These are phyloP conservation scores for Croton setiger DNA, from an alignment of 441 rosid genomes.

Conservation along the genomic window DNA sequence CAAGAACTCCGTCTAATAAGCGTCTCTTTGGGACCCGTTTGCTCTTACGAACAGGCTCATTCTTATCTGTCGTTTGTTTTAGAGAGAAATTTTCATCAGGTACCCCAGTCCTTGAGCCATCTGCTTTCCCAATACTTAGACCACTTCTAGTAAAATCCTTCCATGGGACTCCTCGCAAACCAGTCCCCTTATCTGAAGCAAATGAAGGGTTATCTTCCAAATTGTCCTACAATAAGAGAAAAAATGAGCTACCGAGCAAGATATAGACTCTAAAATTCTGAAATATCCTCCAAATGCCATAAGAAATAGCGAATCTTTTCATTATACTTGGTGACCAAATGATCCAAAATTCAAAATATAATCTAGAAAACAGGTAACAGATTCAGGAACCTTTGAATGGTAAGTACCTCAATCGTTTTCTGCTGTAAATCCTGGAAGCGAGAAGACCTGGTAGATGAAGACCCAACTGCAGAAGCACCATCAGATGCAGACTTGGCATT, in stretches of 20 bases:
- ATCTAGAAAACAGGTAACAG: neutral
- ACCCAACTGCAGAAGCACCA: conserved; percentile 52
- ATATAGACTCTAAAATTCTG: neutral
- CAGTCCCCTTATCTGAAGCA: conserved; percentile 48
- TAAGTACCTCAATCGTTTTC: conserved; percentile 25
- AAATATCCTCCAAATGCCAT: neutral
- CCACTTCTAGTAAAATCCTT: conserved; percentile 58
- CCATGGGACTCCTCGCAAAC: conserved; percentile 64
- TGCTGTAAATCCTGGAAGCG: conserved; percentile 32
- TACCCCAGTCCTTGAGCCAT: conserved; percentile 23
- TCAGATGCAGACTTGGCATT: conserved; percentile 48
- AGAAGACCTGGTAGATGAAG: conserved; percentile 34
- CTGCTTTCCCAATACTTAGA: conserved; percentile 41
- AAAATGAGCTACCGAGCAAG: conserved; percentile 1
- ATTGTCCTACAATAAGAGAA: conserved; percentile 45
- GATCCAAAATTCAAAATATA: neutral
- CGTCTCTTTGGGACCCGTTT: conserved; percentile 72
- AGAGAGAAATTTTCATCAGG: conserved; percentile 31
- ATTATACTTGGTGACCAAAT: too few species aligned
- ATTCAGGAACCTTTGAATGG: conserved; percentile 1
- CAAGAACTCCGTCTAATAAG: conserved; percentile 55
- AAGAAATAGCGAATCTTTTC: neutral
- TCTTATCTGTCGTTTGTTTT: conserved; percentile 49
- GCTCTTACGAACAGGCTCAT: conserved; percentile 65
- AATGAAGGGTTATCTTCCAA: conserved; percentile 45